These are phyloP conservation scores for Cymodocea nodosa DNA, from an alignment of 116 monocot species.

Conservation along the genomic window DNA sequence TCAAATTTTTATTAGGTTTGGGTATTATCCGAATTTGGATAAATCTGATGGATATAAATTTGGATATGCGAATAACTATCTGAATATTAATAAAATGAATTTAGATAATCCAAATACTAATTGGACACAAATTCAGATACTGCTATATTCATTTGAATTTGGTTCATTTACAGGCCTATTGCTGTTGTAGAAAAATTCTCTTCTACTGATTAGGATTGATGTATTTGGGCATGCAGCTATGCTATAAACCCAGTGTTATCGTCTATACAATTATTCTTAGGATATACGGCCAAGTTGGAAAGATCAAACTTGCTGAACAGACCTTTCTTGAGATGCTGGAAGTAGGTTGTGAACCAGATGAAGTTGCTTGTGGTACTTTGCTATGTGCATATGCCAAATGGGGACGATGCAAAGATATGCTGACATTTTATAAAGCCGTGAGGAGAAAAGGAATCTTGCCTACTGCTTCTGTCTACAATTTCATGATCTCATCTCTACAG, in stretches of 20 bases:
- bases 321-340: conserved; percentile 96
- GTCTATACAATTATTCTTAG: conserved; percentile 82
- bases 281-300: conserved; percentile 87
- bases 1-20: no score
- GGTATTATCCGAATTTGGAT: no score
- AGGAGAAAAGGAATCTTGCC: conserved; percentile 56
- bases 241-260: conserved; percentile 84
- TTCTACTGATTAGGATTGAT: conserved; percentile 10
- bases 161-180: no score
- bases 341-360: conserved; percentile 85
- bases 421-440: conserved; percentile 72
- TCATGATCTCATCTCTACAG: conserved; percentile 92
- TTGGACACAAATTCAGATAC: no score
- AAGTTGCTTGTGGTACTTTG: conserved; percentile 90
- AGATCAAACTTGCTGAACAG: conserved; percentile 81
- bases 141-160: no score
- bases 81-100: no score
- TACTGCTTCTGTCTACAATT: conserved; percentile 76
- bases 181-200: not conserved
- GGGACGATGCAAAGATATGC: conserved; percentile 78
- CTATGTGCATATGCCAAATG: conserved; percentile 91
- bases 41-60: no score
- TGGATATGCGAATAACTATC: no score
- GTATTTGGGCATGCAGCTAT: conserved; percentile 49
- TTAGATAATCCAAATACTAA: no score